These are phyloP conservation scores for Cubamyces lactineus DNA, from an alignment of 768 basidiomycete genomes.

Conservation along the genomic window DNA sequence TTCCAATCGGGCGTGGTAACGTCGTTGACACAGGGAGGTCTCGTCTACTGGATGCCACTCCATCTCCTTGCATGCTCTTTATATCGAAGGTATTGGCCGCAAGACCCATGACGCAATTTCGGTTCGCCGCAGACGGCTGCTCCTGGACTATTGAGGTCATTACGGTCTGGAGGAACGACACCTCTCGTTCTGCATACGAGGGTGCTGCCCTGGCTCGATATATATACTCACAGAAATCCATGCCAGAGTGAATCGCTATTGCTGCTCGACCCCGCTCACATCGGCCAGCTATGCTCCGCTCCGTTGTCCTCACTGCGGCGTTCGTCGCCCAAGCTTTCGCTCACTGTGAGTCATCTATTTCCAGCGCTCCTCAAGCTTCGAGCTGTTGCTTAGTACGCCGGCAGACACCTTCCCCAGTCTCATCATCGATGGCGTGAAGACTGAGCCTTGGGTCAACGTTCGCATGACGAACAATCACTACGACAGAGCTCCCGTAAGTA, in stretches of 20 bases:
- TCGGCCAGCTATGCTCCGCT: conserved; percentile 1
- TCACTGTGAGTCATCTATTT: conserved; percentile 23
- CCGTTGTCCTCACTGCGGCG: conserved; percentile 16
- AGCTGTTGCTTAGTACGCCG: no score
- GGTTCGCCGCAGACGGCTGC: no score
- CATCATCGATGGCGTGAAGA: conserved; percentile 27
- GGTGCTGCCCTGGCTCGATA: not conserved
- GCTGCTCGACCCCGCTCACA: not conserved
- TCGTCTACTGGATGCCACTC: no score
- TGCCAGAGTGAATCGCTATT: not conserved
- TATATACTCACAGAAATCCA: not conserved
- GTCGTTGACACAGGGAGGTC: no score
- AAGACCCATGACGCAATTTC: no score
- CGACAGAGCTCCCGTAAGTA: conserved; percentile 34
- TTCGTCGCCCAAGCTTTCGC: conserved; percentile 29
- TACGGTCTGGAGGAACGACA: no score
- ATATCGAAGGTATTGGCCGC: no score
- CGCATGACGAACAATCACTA: conserved; percentile 36
- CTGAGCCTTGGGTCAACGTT: conserved; percentile 35
- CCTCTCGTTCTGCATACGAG: not conserved
- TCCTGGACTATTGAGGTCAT: no score
- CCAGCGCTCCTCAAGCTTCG: not conserved
- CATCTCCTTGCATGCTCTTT: no score
- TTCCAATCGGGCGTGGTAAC: no score
- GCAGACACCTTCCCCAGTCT: conserved; percentile 37